Base-by-base conservation (phyloP, 768 basidiomycete species). In the Podaxis sp. region DNA sequence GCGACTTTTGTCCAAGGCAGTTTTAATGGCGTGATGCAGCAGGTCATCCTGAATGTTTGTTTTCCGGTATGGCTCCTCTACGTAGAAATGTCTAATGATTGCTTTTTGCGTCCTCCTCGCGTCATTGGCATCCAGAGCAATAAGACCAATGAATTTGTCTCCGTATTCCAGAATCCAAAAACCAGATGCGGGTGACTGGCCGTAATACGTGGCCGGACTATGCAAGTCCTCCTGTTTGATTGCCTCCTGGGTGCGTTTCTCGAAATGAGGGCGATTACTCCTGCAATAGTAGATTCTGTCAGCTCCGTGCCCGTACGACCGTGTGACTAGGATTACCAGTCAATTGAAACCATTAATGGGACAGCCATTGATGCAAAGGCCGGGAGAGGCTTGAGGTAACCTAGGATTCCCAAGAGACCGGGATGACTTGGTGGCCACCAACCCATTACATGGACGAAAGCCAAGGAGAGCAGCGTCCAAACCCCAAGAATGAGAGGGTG, bases 41-140 rank as follows among this genome's bases (percentile, higher is more conserved):
- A 93, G 70, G 69, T 93, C 91, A 17, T 83, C 74, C 69, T 92
- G 89, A 47, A 90, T 77, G 12, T 77, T 77, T 24, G 82, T 74
- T 7, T 66, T 66, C 55, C 89, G 83, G 67, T 84, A 93, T 15
- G 75, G 76, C 65, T 87, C 87, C 43, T 90, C 87, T 25, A 90
- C 82, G 66, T 84, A 87, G 72, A 92, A 87, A 70, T 93, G 91
- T 33, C 90, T 86, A 66, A 93, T 85, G 17, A 79, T 74, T 11
- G 87, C 91, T n/a, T 79, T 77, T 46, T 72, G 69, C n/a, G 85
- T 77, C 36, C 79, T 75, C 40, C 78, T 75, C 24, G 71, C 67
- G 19, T 57, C 55, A 8, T 82, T 83, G 0, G 89, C 87, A 70
- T 92, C 91, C 29, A 92, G 62, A 12, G 87, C 90, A 64, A 91